Evolutionary conservation across 164 flowering plant species (phyloP), one percentile per base, ranked within the genome.

Genomic region (Aristolochia contorta): DNA sequence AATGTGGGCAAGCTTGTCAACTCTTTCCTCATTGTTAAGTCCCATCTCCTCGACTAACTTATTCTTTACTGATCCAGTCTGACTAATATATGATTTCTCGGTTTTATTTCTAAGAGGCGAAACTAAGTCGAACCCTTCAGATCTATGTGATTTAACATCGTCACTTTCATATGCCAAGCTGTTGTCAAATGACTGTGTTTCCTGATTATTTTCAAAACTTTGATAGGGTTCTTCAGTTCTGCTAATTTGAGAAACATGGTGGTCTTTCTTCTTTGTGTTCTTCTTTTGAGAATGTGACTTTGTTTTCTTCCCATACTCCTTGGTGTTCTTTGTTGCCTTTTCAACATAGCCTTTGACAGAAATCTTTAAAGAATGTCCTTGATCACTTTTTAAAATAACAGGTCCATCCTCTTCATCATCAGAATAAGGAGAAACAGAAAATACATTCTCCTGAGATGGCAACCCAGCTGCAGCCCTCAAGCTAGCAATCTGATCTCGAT

Each of bases 401-500:
- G 87, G 89, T 13, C 72, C 84, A 72, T 65, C 69, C 48, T 91
- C 97, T 59, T 93, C 99, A 78, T 94, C 99, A 70, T 93, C 99
- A 4, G 98, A 89, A 62, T 72, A 91, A 47, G 92, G 94, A 53
- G 87, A 80, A 59, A 94, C 82, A 58, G 86, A 84, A 74, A 88
- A 91, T 55, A 79, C 80, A 43, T 93, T 92, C 58, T 94, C 96
- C 60, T 90, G 82, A 57, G 87, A 75, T n/a, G 97, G 97, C 79
- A 94, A 73, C 48, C 99, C 97, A 23, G 96, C 96, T 69, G 87
- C 90, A 69, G 87, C 89, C 75, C 96, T 83, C 77, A 89, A 74
- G 74, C 79, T 91, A 47, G 90, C 84, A 74, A 94, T 89, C 60
- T 79, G 75, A 69, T 79, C 87, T 65, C 59, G 67, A 57, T 94